Evolutionary conservation across 805 yeast genomes (phyloP).

Genomic region (Pichia deserticola): DNA sequence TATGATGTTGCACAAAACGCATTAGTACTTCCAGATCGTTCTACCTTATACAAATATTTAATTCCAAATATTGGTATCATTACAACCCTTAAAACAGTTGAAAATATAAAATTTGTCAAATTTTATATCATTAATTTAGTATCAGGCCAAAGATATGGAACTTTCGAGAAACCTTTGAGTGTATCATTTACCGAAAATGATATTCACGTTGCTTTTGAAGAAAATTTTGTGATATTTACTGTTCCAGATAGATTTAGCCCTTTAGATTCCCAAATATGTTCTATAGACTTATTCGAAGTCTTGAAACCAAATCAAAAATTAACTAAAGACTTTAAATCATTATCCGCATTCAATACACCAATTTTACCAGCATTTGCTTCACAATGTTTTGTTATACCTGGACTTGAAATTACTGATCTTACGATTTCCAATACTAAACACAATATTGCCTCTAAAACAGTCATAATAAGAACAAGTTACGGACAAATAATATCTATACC

Average conservation of each 20-base stretch:
- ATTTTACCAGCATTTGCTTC: conserved; percentile 41
- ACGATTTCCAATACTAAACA: conserved; percentile 50
- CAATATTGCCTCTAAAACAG: conserved; percentile 62
- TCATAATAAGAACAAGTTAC: conserved; percentile 48
- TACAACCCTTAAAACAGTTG: background rate
- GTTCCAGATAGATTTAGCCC: conserved; percentile 43
- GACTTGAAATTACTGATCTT: conserved; percentile 40
- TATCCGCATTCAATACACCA: conserved; percentile 16
- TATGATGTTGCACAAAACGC: conserved; percentile 55
- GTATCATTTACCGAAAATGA: conserved; percentile 7
- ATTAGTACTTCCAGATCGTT: conserved; percentile 56
- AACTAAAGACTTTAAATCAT: conserved; percentile 2
- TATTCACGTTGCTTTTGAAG: conserved; percentile 58
- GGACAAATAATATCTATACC: conserved; percentile 71
- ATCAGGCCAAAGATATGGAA: conserved; percentile 52
- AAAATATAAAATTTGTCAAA: conserved; percentile 22
- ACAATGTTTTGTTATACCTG: conserved; percentile 59
- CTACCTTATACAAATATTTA: conserved; percentile 76
- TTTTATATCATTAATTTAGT: conserved; percentile 58
- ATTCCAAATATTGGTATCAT: conserved; percentile 55
- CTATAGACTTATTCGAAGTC: conserved; percentile 75
- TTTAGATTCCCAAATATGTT: conserved; percentile 47
- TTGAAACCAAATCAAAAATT: conserved; percentile 40
- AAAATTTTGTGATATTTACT: conserved; percentile 74
- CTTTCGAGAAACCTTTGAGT: conserved; percentile 25